Base-by-base conservation (phyloP, 805 yeast species). In the Kluyveromyces starmeri region DNA sequence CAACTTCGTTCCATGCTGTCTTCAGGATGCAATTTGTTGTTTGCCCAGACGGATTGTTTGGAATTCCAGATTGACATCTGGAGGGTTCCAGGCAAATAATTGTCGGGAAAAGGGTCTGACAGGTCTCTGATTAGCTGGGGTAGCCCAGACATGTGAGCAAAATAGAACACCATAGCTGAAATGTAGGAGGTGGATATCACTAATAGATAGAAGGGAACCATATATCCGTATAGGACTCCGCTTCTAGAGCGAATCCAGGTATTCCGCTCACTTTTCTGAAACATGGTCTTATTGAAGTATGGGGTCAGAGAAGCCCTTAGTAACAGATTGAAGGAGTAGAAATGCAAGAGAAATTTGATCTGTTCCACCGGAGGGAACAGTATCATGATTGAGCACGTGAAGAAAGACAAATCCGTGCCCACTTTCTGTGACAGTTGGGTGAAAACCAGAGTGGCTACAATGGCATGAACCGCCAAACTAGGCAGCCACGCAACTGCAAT, bases 201-300 rank as follows among this genome's bases (percentile, higher is more conserved):
- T 32, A 71, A 48, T 35, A 58, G 42, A 42, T 60, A 73, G 49
- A 64, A 69, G 30, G 63, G 64, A 7, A 70, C 47, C 3, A 78
- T 73, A 42, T 73, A 73, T 5, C 79, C 80, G 41, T 69, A 67
- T 33, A 76, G 51, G 20, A 70, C 62, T 0, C 79, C 80, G 36
- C 70, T 73, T 25, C 81, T 60, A 10, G 73, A 63, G 9, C 59
- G 58, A 30, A 63, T 53, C 81, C 81, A 75, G 35, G 59, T 64
- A 12, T 61, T 53, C 27, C 61, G 58, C 35, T 70, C 71, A n/a
- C 53, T 42, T 4, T 47, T 48, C 4, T 65, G 51, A 37, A 71
- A 66, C 9, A 71, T 68, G 14, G 73, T 55, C 9, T 69, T 55
- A 7, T 59, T 45, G 48, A 75, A 70, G 48, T 71, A 75, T 4